Conservation (phyloP, 768 basidiomycete genomes). For the Trametes coccinea region DNA sequence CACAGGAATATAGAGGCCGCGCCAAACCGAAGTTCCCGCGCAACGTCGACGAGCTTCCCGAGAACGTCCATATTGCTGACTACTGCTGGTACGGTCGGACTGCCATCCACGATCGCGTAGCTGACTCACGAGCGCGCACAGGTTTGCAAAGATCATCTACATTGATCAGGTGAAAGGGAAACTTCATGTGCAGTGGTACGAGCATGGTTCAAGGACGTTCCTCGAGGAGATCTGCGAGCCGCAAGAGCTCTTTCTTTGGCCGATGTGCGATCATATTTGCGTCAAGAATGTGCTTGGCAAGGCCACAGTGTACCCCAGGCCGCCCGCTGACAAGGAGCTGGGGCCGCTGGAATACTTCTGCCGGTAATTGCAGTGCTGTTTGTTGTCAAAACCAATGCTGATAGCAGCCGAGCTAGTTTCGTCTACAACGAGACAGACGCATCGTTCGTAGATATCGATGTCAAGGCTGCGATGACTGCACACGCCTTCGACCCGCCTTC, state of each 20-base stretch:
- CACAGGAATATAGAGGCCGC: slow-evolving; percentile 36
- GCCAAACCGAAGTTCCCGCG: slow-evolving; percentile 37
- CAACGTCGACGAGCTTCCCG: slow-evolving; percentile 36
- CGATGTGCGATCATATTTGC: slow-evolving; percentile 48
- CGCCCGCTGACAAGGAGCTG: slow-evolving; percentile 24
- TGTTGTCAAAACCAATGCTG: not conserved
- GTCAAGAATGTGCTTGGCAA: slow-evolving; percentile 49
- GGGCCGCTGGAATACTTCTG: slow-evolving; percentile 53
- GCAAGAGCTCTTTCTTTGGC: slow-evolving; percentile 65
- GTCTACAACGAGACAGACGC: slow-evolving; percentile 48
- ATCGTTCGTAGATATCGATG: slow-evolving; percentile 46
- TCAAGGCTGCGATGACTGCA: slow-evolving; percentile 28
- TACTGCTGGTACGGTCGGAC: slow-evolving; percentile 59
- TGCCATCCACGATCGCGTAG: not conserved
- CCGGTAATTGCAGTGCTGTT: slow-evolving; percentile 40
- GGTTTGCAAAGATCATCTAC: slow-evolving; percentile 69
- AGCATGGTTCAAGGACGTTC: slow-evolving; percentile 65
- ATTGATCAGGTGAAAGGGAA: slow-evolving; percentile 44
- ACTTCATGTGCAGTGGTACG: slow-evolving; percentile 74
- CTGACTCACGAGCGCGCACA: slow-evolving; percentile 30
- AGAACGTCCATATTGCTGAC: slow-evolving; percentile 45
- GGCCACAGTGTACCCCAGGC: slow-evolving; percentile 42
- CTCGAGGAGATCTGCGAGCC: slow-evolving; percentile 59
- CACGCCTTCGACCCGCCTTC: slow-evolving; percentile 38
- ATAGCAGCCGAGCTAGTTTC: slow-evolving; percentile 38